phyloP scores from a whole-genome alignment of 139 green algal genomes.

The Tetradesmus obliquus region DNA sequence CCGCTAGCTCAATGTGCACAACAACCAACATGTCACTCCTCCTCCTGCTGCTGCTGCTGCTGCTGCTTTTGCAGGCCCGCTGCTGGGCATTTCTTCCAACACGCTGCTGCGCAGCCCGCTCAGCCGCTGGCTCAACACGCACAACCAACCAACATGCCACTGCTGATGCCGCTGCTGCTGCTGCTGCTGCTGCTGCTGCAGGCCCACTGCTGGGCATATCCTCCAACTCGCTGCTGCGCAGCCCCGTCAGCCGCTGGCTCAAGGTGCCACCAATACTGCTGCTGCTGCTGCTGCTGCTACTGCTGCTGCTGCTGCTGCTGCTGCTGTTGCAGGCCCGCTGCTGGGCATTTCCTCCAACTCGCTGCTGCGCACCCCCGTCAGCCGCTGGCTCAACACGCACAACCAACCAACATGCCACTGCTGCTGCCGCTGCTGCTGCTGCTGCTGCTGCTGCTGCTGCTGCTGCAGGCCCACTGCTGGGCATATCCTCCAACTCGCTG shows the following conservation, averaged over 20 bases:
- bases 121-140: constrained; percentile 16
- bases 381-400: constrained; percentile 19
- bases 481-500: constrained; percentile 9
- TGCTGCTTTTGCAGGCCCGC: constrained; percentile 5
- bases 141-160: too few species aligned
- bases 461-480: constrained; percentile 33
- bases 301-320: not conserved
- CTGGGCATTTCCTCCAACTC: not conserved
- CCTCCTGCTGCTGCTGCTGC: too few species aligned
- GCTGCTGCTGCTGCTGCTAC: not conserved
- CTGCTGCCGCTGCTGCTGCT: not conserved
- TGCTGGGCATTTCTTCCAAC: constrained; percentile 28
- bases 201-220: not conserved
- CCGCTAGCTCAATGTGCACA: constrained; percentile 16
- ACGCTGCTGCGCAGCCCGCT: constrained; percentile 23
- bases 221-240: constrained; percentile 16
- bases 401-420: not conserved
- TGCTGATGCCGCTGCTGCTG: too few species aligned
- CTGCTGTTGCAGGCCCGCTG: not conserved
- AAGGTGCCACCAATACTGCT: not conserved
- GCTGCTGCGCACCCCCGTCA: constrained; percentile 13
- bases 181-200: not conserved
- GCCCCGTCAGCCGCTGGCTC: constrained; percentile 21
- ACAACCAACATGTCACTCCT: not conserved
- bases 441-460: not conserved